phyloP scores from a whole-genome alignment of 495 filamentous ascomycete species.

The Penicillium odoratum region DNA sequence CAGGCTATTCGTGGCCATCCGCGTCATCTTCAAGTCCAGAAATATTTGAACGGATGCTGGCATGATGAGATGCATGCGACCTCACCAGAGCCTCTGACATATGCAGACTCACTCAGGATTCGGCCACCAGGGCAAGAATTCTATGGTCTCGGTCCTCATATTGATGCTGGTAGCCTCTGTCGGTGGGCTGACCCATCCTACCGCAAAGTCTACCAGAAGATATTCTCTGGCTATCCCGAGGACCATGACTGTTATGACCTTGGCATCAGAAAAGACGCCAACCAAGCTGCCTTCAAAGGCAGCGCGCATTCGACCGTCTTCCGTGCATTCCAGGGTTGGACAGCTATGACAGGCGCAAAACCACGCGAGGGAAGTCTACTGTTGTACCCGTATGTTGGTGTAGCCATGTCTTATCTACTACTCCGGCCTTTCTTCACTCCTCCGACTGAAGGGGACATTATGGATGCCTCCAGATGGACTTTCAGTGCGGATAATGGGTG shows the following conservation, averaged over 20 bases:
- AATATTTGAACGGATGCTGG: too few relatives aligned
- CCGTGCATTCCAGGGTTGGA: conserved; percentile 3
- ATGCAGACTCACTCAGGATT: background rate
- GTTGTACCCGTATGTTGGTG: background rate
- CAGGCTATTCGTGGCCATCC: too few relatives aligned
- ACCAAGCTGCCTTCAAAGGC: conserved; percentile 1
- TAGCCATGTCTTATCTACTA: background rate
- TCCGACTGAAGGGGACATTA: background rate
- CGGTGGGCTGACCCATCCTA: conserved; percentile 1
- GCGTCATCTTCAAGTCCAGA: too few relatives aligned
- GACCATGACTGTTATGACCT: conserved; percentile 1
- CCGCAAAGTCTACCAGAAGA: background rate
- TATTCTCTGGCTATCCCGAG: conserved; percentile 2
- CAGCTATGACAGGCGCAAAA: background rate
- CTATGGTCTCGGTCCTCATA: conserved; percentile 2
- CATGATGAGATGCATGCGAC: too few relatives aligned
- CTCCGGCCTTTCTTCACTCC: conserved; percentile 3
- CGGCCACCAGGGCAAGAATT: conserved; percentile 1
- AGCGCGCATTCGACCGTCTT: conserved; percentile 3
- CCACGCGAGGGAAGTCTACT: conserved; percentile 2
- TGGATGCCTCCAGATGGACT: background rate
- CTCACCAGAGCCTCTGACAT: too few relatives aligned
- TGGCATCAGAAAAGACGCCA: background rate
- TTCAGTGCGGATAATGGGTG: background rate
- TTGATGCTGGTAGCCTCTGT: conserved; percentile 3